Conservation (phyloP, 768 basidiomycete genomes). For the Suillus weaverae region DNA sequence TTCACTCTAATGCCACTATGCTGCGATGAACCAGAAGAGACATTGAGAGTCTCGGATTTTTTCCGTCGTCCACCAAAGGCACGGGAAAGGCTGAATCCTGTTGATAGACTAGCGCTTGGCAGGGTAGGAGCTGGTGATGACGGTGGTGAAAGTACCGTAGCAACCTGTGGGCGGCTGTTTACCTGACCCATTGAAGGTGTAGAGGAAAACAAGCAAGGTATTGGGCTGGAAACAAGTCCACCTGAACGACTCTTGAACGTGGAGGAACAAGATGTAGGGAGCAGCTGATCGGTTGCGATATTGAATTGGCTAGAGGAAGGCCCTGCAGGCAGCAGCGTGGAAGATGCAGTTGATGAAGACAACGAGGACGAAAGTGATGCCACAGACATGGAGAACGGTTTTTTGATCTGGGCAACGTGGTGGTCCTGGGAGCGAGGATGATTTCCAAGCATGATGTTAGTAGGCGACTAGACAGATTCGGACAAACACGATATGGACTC, state of each 20-base stretch:
- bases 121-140: slow-evolving; percentile 29
- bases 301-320: slow-evolving; percentile 41
- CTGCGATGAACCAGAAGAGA: slow-evolving; percentile 19
- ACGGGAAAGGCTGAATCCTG: slow-evolving; percentile 31
- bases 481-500: slow-evolving; percentile 25
- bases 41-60: slow-evolving; percentile 25
- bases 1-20: slow-evolving; percentile 21
- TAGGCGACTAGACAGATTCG: slow-evolving; percentile 20
- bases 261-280: slow-evolving; percentile 36
- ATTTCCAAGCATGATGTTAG: slow-evolving; percentile 15
- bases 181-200: slow-evolving; percentile 36
- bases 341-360: slow-evolving; percentile 42
- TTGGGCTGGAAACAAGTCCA: slow-evolving; percentile 25
- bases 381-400: slow-evolving; percentile 40
- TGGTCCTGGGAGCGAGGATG: slow-evolving; percentile 22
- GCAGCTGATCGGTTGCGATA: slow-evolving; percentile 44
- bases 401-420: slow-evolving; percentile 36
- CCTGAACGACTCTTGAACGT: slow-evolving; percentile 34
- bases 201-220: slow-evolving; percentile 21
- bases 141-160: slow-evolving; percentile 20
- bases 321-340: slow-evolving; percentile 40
- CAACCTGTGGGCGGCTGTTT: slow-evolving; percentile 33
- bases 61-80: slow-evolving; percentile 35
- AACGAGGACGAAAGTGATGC: slow-evolving; percentile 47
- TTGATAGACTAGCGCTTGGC: slow-evolving; percentile 18